These are phyloP conservation scores for Amaranthus cruentus DNA, from an alignment of 148 eudicot genomes.

Conservation along the genomic window DNA sequence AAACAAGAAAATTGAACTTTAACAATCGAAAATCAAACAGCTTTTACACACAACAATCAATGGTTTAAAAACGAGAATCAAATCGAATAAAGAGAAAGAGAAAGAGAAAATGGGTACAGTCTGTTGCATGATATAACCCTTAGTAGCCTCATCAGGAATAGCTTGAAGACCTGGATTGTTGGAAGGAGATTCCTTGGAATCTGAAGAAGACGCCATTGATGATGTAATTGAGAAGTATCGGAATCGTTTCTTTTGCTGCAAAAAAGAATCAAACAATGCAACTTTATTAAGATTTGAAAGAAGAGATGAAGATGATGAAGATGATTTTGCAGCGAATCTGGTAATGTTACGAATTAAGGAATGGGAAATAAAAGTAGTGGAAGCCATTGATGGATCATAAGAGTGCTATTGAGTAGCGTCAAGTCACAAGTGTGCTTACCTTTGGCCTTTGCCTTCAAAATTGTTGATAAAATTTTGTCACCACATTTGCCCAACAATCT, in stretches of 20 bases:
- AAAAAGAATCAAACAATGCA: too few species aligned
- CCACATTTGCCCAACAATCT: too few species aligned
- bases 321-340: constrained; percentile 4
- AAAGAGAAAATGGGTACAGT: constrained; percentile 39
- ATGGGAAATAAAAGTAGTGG: background rate
- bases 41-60: background rate
- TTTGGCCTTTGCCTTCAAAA: background rate
- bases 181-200: background rate
- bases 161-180: background rate
- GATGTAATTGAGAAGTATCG: background rate
- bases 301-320: background rate
- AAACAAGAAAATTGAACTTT: background rate
- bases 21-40: background rate
- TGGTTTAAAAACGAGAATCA: background rate
- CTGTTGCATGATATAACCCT: constrained; percentile 81
- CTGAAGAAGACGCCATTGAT: background rate
- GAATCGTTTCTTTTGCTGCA: background rate
- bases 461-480: too few species aligned
- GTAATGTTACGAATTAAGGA: background rate
- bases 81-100: background rate
- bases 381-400: background rate
- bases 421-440: background rate
- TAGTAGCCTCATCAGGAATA: constrained; percentile 38
- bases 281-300: too few species aligned
- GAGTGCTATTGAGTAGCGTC: too few species aligned